phyloP scores from a whole-genome alignment of 495 filamentous ascomycete species.

The Podospora pseudocomata region DNA sequence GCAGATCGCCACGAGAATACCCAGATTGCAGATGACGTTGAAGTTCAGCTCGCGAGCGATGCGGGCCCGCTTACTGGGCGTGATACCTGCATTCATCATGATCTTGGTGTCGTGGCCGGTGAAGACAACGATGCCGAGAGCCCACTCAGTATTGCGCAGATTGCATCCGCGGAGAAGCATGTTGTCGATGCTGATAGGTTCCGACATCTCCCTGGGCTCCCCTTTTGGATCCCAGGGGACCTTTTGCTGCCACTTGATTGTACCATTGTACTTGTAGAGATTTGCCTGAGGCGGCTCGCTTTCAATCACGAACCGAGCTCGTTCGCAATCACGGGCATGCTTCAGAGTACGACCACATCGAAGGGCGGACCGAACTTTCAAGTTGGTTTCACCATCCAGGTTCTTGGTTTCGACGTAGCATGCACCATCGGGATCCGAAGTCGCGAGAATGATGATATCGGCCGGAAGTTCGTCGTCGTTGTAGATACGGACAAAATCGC shows the following conservation, averaged over 20 bases:
- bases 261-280: slow-evolving; percentile 88
- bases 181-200: slow-evolving; percentile 93
- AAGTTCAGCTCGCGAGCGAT: slow-evolving; percentile 92
- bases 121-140: slow-evolving; percentile 91
- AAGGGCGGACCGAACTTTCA: slow-evolving; percentile 91
- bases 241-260: slow-evolving; percentile 78
- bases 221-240: slow-evolving; percentile 56
- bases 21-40: slow-evolving; percentile 97
- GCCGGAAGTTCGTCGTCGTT: slow-evolving; percentile 95
- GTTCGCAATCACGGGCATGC: slow-evolving; percentile 89
- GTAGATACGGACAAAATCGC: slow-evolving; percentile 94
- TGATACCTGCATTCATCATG: slow-evolving; percentile 97
- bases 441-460: slow-evolving; percentile 92
- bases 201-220: slow-evolving; percentile 71
- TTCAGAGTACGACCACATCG: slow-evolving; percentile 78
- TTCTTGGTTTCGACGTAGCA: slow-evolving; percentile 99
- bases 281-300: slow-evolving; percentile 91
- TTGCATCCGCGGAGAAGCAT: slow-evolving; percentile 89
- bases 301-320: slow-evolving; percentile 79
- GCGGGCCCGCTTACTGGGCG: slow-evolving; percentile 89
- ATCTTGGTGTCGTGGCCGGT: slow-evolving; percentile 98
- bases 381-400: slow-evolving; percentile 94
- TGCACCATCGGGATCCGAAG: slow-evolving; percentile 88
- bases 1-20: slow-evolving; percentile 87
- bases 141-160: slow-evolving; percentile 94